Percentiles rank a stretch among this genome's conserved stretches.
phyloP scores from a whole-genome alignment of 306 rosid species.

The Vicia villosa region DNA sequence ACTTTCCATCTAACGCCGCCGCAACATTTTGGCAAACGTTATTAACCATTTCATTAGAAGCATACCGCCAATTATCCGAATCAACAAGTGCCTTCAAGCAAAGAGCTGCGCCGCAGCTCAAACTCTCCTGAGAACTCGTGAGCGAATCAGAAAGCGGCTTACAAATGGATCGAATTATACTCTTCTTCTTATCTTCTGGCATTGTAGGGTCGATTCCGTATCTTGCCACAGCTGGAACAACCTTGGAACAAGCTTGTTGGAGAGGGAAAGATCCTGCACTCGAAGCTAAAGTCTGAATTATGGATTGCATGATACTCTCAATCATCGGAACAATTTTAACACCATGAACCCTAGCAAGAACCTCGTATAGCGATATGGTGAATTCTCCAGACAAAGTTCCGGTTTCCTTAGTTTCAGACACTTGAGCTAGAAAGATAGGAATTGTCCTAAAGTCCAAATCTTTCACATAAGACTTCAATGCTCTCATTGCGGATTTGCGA shows the following conservation, averaged over 20 bases:
- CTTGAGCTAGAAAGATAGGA: conserved; percentile 83
- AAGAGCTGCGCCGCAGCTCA: conserved; percentile 82
- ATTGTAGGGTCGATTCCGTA: conserved; percentile 90
- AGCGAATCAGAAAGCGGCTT: conserved; percentile 77
- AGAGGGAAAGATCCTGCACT: conserved; percentile 88
- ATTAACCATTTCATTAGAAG: conserved; percentile 81
- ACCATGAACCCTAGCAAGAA: conserved; percentile 87
- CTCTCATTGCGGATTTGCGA: conserved; percentile 81
- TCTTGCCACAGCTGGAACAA: conserved; percentile 83
- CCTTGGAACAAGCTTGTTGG: conserved; percentile 90
- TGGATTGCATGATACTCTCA: conserved; percentile 68
- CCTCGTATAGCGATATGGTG: conserved; percentile 79
- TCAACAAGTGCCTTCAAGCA: conserved; percentile 85
- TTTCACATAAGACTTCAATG: conserved; percentile 72
- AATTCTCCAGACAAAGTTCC: conserved; percentile 77
- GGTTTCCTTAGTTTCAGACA: conserved; percentile 79
- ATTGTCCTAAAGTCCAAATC: conserved; percentile 78
- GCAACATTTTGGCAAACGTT: conserved; percentile 85
- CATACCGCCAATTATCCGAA: conserved; percentile 91
- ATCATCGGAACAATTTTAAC: conserved; percentile 77
- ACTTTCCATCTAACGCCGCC: conserved; percentile 72
- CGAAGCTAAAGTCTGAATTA: conserved; percentile 77
- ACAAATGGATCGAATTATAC: conserved; percentile 69
- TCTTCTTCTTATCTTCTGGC: conserved; percentile 68
- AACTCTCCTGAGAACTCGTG: conserved; percentile 71